These are phyloP conservation scores for Microascus cirrosus DNA, from an alignment of 2,329 filamentous ascomycete genomes.

Conservation along the genomic window DNA sequence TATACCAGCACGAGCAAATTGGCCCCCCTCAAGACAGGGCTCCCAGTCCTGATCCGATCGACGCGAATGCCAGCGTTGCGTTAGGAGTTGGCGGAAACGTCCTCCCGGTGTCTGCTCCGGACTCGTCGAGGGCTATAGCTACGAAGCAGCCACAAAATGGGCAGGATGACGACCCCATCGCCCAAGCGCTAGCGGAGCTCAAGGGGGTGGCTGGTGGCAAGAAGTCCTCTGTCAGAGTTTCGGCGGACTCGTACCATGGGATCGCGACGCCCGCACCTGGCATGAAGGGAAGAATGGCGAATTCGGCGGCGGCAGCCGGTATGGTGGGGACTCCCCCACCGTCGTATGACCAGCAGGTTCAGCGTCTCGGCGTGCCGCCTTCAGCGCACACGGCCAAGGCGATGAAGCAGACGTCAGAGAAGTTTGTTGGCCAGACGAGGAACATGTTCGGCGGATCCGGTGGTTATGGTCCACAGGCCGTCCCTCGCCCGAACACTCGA, in stretches of 20 bases:
- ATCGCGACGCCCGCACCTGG: constrained; percentile 69
- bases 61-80: constrained; percentile 84
- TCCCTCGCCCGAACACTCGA: constrained; percentile 47
- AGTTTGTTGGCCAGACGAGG: constrained; percentile 73
- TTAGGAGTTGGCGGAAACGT: constrained; percentile 94
- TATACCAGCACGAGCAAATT: constrained; percentile 23
- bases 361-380: constrained; percentile 75
- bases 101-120: constrained; percentile 61
- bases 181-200: constrained; percentile 80
- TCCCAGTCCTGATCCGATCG: constrained; percentile 72
- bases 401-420: constrained; percentile 91
- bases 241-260: constrained; percentile 94
- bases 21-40: constrained; percentile 27
- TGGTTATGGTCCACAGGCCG: constrained; percentile 17
- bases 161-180: constrained; percentile 77
- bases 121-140: not conserved
- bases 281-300: constrained; percentile 23
- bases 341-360: constrained; percentile 69
- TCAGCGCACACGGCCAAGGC: constrained; percentile 86
- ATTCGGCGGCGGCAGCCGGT: constrained; percentile 31
- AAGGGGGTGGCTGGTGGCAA: constrained; percentile 72
- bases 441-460: constrained; percentile 53
- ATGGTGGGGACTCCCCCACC: constrained; percentile 73
- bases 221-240: constrained; percentile 69
- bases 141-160: constrained; percentile 22